Conservation (phyloP, 768 basidiomycete genomes). For the Phanerochaete carnosa region DNA sequence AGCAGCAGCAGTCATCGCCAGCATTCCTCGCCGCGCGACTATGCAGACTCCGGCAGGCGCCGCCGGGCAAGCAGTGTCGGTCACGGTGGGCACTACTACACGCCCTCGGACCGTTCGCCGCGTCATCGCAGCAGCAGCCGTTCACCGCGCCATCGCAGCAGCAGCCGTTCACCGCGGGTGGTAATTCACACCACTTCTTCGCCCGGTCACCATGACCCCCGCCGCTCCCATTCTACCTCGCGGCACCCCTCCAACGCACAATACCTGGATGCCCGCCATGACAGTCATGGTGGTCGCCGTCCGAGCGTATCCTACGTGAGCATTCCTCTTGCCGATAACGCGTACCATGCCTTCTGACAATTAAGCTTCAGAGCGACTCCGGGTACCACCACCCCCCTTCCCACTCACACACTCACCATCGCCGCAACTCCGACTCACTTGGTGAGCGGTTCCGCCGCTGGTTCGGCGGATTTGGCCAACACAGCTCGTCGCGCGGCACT, state of each 20-base stretch:
- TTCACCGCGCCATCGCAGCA: slow-evolving; percentile 7
- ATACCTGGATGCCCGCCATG: slow-evolving; percentile 4
- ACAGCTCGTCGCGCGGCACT: slow-evolving; percentile 10
- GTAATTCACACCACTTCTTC: not conserved
- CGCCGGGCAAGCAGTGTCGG: slow-evolving; percentile 16
- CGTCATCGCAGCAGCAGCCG: not conserved
- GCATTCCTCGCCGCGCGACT: slow-evolving; percentile 1
- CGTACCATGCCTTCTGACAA: not conserved
- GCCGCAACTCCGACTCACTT: slow-evolving; percentile 22
- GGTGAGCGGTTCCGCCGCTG: slow-evolving; percentile 37
- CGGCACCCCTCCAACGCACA: not conserved
- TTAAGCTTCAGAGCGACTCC: slow-evolving; percentile 6
- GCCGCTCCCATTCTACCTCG: slow-evolving; percentile 19
- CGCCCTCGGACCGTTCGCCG: slow-evolving; percentile 5
- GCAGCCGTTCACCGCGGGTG: slow-evolving; percentile 6
- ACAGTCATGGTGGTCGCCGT: slow-evolving; percentile 11
- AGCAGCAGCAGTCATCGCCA: slow-evolving; percentile 9
- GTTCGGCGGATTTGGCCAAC: slow-evolving; percentile 28
- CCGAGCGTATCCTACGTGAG: slow-evolving; percentile 15
- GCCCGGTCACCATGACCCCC: slow-evolving; percentile 8
- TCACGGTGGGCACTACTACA: slow-evolving; percentile 13
- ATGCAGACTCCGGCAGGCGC: slow-evolving; percentile 12
- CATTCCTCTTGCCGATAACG: not conserved
- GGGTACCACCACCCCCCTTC: slow-evolving; percentile 13
- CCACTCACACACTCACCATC: slow-evolving; percentile 15